A percentile compares a stretch with the other conserved stretches of the same genome.
These are phyloP conservation scores for Inosperma sp. DNA, from an alignment of 768 basidiomycete genomes.

Conservation along the genomic window DNA sequence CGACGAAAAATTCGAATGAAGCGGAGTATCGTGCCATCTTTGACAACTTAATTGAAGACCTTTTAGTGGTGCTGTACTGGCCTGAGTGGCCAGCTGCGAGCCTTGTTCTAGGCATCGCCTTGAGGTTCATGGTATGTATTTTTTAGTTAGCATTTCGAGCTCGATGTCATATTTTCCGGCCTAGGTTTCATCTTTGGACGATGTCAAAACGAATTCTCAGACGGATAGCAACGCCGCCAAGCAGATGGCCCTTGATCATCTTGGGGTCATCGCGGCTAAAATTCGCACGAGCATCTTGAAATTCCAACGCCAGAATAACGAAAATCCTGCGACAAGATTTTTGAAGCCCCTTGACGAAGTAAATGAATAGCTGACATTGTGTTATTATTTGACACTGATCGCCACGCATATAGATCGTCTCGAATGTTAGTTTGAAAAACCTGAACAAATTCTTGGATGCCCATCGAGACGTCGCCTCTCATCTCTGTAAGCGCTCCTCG, in stretches of 20 bases:
- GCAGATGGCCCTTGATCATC: conserved; percentile 85
- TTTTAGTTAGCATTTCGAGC: neutral
- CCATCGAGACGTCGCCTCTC: conserved; percentile 61
- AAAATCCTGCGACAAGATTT: conserved; percentile 30
- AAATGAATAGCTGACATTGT: conserved; percentile 7
- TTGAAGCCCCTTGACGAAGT: conserved; percentile 74
- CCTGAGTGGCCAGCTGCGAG: conserved; percentile 97
- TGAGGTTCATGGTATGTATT: conserved; percentile 73
- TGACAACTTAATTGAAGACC: conserved; percentile 84
- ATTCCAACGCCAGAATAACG: conserved; percentile 33
- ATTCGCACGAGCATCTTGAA: conserved; percentile 58
- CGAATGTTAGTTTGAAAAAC: conserved; percentile 42
- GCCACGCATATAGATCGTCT: conserved; percentile 44
- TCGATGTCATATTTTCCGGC: neutral
- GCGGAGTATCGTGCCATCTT: conserved; percentile 91
- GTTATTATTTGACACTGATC: neutral
- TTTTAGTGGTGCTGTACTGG: conserved; percentile 84
- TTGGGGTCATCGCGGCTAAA: conserved; percentile 87
- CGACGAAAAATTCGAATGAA: conserved; percentile 88
- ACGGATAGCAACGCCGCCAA: conserved; percentile 82
- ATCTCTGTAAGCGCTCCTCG: conserved; percentile 65
- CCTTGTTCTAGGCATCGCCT: conserved; percentile 72
- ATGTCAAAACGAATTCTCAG: conserved; percentile 62
- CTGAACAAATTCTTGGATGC: conserved; percentile 56
- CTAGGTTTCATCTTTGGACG: conserved; percentile 79